Conservation (phyloP, 768 basidiomycete species). For the Lactarius vividus region DNA sequence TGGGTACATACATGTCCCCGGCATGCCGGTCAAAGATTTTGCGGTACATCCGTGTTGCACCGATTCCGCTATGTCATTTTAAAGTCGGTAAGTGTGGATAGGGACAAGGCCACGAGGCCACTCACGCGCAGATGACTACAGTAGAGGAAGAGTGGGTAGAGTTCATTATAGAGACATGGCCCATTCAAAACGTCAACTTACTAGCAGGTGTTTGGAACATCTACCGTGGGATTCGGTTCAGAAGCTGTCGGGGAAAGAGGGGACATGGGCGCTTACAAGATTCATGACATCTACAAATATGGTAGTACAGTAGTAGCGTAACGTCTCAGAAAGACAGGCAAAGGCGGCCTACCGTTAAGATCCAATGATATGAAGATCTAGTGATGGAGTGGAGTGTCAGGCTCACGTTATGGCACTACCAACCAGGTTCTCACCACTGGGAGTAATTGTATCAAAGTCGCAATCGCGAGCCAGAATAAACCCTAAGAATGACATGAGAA, state of each 20-base stretch:
- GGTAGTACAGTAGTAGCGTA: neutral
- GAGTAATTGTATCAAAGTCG: conserved; percentile 5
- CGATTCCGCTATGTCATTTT: conserved; percentile 13
- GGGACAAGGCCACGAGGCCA: neutral
- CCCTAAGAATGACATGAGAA: conserved; percentile 8
- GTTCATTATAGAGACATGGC: neutral
- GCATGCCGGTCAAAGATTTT: conserved; percentile 7
- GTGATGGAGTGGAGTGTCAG: neutral
- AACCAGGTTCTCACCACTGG: conserved; percentile 9
- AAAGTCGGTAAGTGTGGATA: neutral
- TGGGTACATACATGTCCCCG: conserved; percentile 13
- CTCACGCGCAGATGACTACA: conserved; percentile 20
- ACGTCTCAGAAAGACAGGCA: neutral
- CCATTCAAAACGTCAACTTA: neutral
- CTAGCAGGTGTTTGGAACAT: conserved; percentile 21
- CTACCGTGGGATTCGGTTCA: neutral
- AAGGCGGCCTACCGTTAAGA: conserved; percentile 10
- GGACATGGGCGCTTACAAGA: conserved; percentile 6
- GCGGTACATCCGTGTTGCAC: conserved; percentile 24
- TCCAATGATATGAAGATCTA: conserved; percentile 20
- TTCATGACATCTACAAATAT: conserved; percentile 18
- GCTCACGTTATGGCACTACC: neutral
- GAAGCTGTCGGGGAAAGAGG: neutral
- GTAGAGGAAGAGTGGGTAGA: neutral
- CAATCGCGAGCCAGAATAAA: conserved; percentile 19